Evolutionary conservation across 495 filamentous ascomycete genomes (phyloP), one percentile per base, ranked within the genome.

Genomic region (Collariella sp.): DNA sequence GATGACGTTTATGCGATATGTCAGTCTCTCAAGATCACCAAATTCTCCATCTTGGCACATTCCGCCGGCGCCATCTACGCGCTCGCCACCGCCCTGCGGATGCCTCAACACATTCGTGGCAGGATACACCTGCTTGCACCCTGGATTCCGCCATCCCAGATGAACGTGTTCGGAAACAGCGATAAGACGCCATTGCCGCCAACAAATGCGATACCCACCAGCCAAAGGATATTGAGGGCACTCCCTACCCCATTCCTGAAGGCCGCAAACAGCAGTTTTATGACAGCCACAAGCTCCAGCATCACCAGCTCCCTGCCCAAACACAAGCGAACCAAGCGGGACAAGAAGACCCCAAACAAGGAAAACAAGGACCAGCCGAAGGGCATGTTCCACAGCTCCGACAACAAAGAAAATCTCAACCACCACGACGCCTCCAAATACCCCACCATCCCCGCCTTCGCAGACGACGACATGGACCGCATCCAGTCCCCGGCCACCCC

Each of bases 91-190:
- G 93, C 94, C 5, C 77, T 99, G 23, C 86, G 93, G 41, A 93
- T 99, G 76, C 91, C 94, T 15, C 89, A 96, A 60, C 88, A 96
- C 66, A 93, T 99, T 57, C 84, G 91, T 15, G 91, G 94, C 23
- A 86, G 88, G 31, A 91, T 99, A 22, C 93, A 99, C 69, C 82
- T 99, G 9, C 77, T 99, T 12, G 91, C 93, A 2, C 93, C 93
- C 0, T 99, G 93, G 94, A 97, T 99, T 38, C 93, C 93, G 2
- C 93, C 93, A 0, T 95, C 89, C n/a, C 93, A 99, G 62, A 86
- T 97, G 75, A 90, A 83, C 34, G 85, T 81, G 31, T 83, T 94
- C 45, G 74, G 89, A 26, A 77, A 85, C n/a, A 65, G 62, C 24
- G 80, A 85, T 16, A 81, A 87, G 56, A 82, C 85, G 11, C 67